Conservation (phyloP, 1,139 yeast genomes). For the Pneumocystis oryctolagi region DNA sequence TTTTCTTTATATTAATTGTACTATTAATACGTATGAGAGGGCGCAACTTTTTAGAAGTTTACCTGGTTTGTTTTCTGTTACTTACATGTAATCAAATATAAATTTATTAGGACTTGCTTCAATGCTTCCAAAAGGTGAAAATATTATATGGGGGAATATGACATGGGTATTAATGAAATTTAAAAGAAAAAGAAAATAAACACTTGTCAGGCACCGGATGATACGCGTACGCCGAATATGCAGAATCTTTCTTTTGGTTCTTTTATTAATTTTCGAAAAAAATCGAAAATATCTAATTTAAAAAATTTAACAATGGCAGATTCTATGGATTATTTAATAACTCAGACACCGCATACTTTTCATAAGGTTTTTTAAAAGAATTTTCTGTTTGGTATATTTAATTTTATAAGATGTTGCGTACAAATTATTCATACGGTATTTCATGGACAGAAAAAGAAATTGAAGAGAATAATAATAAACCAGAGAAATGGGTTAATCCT, state of each 20-base stretch:
- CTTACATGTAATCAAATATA: neutral
- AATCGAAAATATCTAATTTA: neutral
- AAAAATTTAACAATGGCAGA: slow-evolving; percentile 49
- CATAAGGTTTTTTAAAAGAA: slow-evolving; percentile 13
- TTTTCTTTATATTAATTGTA: neutral
- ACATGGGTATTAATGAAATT: slow-evolving; percentile 26
- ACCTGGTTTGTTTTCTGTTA: neutral
- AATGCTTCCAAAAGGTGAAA: slow-evolving; percentile 94
- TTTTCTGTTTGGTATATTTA: neutral
- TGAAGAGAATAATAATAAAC: slow-evolving; percentile 46
- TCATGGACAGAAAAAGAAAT: slow-evolving; percentile 49
- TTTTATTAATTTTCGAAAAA: slow-evolving; percentile 50
- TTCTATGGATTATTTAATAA: slow-evolving; percentile 49
- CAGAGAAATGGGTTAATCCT: slow-evolving; percentile 81
- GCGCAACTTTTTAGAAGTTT: neutral
- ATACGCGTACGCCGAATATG: slow-evolving; percentile 25
- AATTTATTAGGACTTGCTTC: slow-evolving; percentile 45
- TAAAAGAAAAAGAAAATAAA: slow-evolving; percentile 5
- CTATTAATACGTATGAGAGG: neutral
- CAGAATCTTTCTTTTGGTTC: slow-evolving; percentile 48
- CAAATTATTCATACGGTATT: slow-evolving; percentile 63
- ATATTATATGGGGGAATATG: slow-evolving; percentile 52
- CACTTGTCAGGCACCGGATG: slow-evolving; percentile 34
- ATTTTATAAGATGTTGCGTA: slow-evolving; percentile 6
- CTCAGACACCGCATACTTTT: slow-evolving; percentile 65